A percentile compares a stretch with the other conserved stretches of the same genome.
Conservation (phyloP, 495 filamentous ascomycete species). For the Beverwykella pulmonaria region DNA sequence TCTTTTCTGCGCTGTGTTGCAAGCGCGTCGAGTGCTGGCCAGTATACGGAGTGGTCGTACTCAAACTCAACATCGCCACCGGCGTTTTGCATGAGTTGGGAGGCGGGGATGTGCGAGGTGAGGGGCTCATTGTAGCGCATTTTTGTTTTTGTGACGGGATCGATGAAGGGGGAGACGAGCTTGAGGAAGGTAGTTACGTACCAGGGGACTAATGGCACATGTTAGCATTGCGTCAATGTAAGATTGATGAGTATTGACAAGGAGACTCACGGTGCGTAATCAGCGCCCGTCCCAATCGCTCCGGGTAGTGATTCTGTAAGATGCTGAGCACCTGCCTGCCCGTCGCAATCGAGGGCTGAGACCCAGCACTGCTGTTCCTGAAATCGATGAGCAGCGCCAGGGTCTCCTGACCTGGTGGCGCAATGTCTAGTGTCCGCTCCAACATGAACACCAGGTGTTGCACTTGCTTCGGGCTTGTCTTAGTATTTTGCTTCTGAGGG, state of each 20-base stretch:
- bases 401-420: slow-evolving; percentile 82
- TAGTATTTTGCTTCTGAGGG: slow-evolving; percentile 89
- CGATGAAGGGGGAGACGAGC: slow-evolving; percentile 92
- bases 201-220: slow-evolving; percentile 70
- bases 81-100: slow-evolving; percentile 74
- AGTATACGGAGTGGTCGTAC: slow-evolving; percentile 86
- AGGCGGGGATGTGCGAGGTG: slow-evolving; percentile 69
- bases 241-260: neutral
- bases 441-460: slow-evolving; percentile 96
- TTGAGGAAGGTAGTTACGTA: slow-evolving; percentile 90
- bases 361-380: slow-evolving; percentile 74
- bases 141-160: slow-evolving; percentile 87
- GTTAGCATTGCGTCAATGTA: neutral
- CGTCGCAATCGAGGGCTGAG: slow-evolving; percentile 72
- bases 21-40: slow-evolving; percentile 77
- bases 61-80: slow-evolving; percentile 73
- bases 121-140: slow-evolving; percentile 93
- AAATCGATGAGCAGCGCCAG: slow-evolving; percentile 87
- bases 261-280: slow-evolving; percentile 74
- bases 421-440: slow-evolving; percentile 84
- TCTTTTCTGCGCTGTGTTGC: slow-evolving; percentile 62
- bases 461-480: slow-evolving; percentile 83
- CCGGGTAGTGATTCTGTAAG: slow-evolving; percentile 91
- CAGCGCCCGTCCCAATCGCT: slow-evolving; percentile 84
- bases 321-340: slow-evolving; percentile 81